phyloP scores from a whole-genome alignment of 2,329 filamentous ascomycete genomes.

The Falciphora oryzae region DNA sequence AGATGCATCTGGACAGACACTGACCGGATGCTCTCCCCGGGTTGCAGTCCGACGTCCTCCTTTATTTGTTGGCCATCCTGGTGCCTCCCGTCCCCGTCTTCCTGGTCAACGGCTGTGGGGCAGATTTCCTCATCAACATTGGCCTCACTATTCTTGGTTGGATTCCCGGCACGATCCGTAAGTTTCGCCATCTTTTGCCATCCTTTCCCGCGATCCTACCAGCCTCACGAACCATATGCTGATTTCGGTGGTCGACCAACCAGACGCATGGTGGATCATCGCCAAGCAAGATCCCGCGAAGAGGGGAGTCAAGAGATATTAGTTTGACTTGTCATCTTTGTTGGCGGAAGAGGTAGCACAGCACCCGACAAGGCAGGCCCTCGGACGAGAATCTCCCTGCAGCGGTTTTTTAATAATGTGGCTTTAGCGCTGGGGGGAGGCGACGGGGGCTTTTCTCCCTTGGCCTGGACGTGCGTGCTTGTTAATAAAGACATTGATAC shows the following conservation, averaged over 20 bases:
- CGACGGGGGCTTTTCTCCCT: background rate
- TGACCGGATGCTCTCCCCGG: background rate
- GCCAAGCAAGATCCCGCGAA: slow-evolving; percentile 6
- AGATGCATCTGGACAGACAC: background rate
- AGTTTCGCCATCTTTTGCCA: background rate
- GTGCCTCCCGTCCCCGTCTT: slow-evolving; percentile 76
- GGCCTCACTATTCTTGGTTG: slow-evolving; percentile 66
- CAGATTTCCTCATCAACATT: slow-evolving; percentile 75
- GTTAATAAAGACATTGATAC: background rate
- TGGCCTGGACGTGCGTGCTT: too few species aligned
- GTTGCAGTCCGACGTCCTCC: slow-evolving; percentile 12
- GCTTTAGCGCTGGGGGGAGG: background rate
- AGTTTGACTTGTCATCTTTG: background rate
- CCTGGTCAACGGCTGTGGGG: slow-evolving; percentile 72
- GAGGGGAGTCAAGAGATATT: background rate
- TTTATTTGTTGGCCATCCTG: slow-evolving; percentile 66
- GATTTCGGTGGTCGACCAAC: background rate
- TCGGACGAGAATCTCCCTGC: too few species aligned
- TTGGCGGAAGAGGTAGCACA: background rate
- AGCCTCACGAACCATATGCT: background rate
- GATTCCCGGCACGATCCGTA: slow-evolving; percentile 65
- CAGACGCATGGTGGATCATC: slow-evolving; percentile 9
- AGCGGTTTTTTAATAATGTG: too few species aligned
- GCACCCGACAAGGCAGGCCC: too few species aligned
- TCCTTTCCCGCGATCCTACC: background rate